Percentiles rank a stretch among this genome's conserved stretches.
Conservation (phyloP, 768 basidiomycete genomes). For the Leccinum ochraceum region DNA sequence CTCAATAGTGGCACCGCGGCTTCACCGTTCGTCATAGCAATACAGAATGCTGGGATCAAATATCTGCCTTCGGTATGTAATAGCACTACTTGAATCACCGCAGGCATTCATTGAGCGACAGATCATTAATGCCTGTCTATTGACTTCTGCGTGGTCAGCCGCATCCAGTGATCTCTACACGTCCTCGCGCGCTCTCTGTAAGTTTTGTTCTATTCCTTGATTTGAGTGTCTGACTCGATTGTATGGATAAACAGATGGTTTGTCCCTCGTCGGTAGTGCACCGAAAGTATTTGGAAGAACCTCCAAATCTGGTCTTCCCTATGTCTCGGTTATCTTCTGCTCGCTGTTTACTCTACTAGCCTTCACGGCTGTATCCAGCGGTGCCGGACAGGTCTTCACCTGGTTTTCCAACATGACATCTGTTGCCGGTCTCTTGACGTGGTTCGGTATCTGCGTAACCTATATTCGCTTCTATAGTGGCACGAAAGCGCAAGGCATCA, state of each 20-base stretch:
- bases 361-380: conserved; percentile 73
- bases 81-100: conserved; percentile 17
- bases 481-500: conserved; percentile 75
- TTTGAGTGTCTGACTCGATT: background rate
- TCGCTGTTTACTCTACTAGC: conserved; percentile 68
- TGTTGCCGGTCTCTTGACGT: conserved; percentile 69
- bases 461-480: conserved; percentile 88
- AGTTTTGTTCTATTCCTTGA: conserved; percentile 26
- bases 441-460: conserved; percentile 76
- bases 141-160: conserved; percentile 93
- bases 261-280: conserved; percentile 79
- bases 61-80: conserved; percentile 67
- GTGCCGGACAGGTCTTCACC: conserved; percentile 72
- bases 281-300: conserved; percentile 77
- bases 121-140: conserved; percentile 80
- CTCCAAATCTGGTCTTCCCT: conserved; percentile 73
- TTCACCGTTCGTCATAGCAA: conserved; percentile 92
- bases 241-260: conserved; percentile 55
- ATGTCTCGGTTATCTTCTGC: conserved; percentile 67
- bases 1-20: conserved; percentile 59
- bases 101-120: conserved; percentile 24
- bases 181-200: conserved; percentile 82
- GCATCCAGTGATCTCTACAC: conserved; percentile 90
- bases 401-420: conserved; percentile 84
- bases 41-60: conserved; percentile 82